Evolutionary conservation across 1,139 yeast species (phyloP), one percentile per base, ranked within the genome.

Genomic region (Hanseniaspora uvarum): DNA sequence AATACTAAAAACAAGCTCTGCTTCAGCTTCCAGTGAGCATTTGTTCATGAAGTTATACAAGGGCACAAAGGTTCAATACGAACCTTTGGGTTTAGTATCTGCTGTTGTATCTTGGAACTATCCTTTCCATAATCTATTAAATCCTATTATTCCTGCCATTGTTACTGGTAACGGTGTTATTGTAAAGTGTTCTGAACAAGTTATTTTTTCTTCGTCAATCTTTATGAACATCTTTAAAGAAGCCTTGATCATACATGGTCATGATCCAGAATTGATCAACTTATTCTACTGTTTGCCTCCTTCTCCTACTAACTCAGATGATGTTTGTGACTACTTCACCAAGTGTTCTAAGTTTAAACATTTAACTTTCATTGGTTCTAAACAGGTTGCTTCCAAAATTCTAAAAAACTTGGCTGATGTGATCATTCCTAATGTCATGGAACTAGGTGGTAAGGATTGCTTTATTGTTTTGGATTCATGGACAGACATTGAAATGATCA

Each of bases 21-120:
- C 44, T 26, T 48, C 44, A 21, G 85, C 95, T 0, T 96, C 96
- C 0, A 94, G 96, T 19, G 76, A 94, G 1, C 86, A 85, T 64
- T 71, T 84, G 59, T 76, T 92, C 58, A 83, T 92, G 89, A 74
- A 75, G 49, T 63, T 62, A 58, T 82, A 83, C 65, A 92, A 92
- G 66, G 83, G 83, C 56, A 97, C 95, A 1, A 94, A 89, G 68
- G 89, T 92, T 7, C 75, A 94, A 59, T 92, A 92, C 66, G 95
- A 89, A 65, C 97, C 98, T 0, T 69, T 89, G 56, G 86, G 86
- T 19, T 95, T 89, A 3, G 94, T 92, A 19, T 78, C 94, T 4
- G 95, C 97, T 0, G 73, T 92, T 59, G 87, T 92, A 1, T 86
- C 96, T 4, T 92, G 98, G 98, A 92, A 92, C 65, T 92, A 92